phyloP scores from a whole-genome alignment of 1,139 yeast genomes.

The Geotrichum aggregatum region DNA sequence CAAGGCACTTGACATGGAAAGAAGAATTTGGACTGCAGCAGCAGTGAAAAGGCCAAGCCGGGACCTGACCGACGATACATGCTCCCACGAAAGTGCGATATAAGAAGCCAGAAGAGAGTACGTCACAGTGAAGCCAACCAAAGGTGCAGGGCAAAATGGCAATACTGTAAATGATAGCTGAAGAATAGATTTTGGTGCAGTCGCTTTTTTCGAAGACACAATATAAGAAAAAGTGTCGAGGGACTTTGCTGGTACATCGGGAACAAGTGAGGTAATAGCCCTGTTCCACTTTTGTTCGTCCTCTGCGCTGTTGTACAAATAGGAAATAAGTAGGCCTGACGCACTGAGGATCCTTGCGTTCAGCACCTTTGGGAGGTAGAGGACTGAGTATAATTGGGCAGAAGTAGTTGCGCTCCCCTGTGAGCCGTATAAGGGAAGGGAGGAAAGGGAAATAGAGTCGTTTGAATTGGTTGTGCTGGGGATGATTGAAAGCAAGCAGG shows the following conservation, averaged over 20 bases:
- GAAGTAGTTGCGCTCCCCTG: slow-evolving; percentile 17
- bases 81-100: slow-evolving; percentile 48
- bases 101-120: slow-evolving; percentile 39
- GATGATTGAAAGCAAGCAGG: slow-evolving; percentile 16
- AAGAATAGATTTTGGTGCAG: background rate
- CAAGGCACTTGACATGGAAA: slow-evolving; percentile 51
- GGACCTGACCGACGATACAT: slow-evolving; percentile 55
- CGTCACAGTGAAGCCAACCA: slow-evolving; percentile 21
- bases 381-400: slow-evolving; percentile 22
- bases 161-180: background rate
- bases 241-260: slow-evolving; percentile 3
- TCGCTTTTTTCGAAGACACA: slow-evolving; percentile 1
- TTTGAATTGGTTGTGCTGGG: background rate
- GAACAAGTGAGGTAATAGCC: slow-evolving; percentile 11
- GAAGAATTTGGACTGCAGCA: slow-evolving; percentile 48
- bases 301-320: slow-evolving; percentile 21
- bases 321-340: slow-evolving; percentile 28
- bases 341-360: slow-evolving; percentile 17
- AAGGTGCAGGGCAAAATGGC: slow-evolving; percentile 1
- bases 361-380: slow-evolving; percentile 13
- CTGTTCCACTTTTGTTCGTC: slow-evolving; percentile 20
- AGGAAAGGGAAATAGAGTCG: slow-evolving; percentile 2
- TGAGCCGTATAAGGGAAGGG: slow-evolving; percentile 11
- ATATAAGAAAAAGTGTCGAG: slow-evolving; percentile 3
- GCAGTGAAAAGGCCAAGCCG: slow-evolving; percentile 59